A percentile compares a stretch with the other conserved stretches of the same genome.
Conservation (phyloP, 2,329 filamentous ascomycete genomes). For the Fusarium sp. region DNA sequence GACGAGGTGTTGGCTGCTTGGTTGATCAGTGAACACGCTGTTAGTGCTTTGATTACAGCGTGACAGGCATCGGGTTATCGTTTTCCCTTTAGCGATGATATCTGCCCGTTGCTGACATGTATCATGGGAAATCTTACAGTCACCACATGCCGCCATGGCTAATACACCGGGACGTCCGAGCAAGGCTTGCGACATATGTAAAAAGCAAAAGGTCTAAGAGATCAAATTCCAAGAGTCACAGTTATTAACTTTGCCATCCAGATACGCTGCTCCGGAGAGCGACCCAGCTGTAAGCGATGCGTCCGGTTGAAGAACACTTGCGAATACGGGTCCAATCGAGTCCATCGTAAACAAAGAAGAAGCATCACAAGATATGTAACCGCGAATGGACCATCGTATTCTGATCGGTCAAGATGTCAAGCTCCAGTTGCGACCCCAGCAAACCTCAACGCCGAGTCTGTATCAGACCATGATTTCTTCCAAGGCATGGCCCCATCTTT, state of each 20-base stretch:
- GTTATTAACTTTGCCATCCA: neutral
- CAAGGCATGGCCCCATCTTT: neutral
- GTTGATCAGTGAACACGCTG: neutral
- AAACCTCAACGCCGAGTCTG: too few relatives aligned
- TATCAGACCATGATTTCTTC: neutral
- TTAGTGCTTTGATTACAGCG: too few relatives aligned
- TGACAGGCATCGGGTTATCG: neutral
- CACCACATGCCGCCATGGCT: neutral
- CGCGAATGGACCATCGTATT: too few relatives aligned
- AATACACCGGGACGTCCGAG: constrained; percentile 13
- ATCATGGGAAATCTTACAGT: neutral
- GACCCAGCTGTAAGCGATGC: constrained; percentile 30
- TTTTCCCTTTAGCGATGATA: neutral
- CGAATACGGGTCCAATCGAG: neutral
- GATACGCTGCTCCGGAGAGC: constrained; percentile 33
- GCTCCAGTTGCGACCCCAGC: too few relatives aligned
- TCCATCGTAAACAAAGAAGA: accelerated
- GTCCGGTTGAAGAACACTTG: constrained; percentile 2
- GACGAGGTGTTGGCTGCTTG: neutral
- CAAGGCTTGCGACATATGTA: constrained; percentile 27
- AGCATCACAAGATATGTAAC: too few relatives aligned
- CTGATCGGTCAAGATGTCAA: too few relatives aligned
- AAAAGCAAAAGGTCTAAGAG: constrained; percentile 22
- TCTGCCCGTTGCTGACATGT: neutral
- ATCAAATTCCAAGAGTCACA: accelerated